Evolutionary conservation across 257 asterid genomes (phyloP), one percentile per base, ranked within the genome.

Genomic region (Ballota nigra): DNA sequence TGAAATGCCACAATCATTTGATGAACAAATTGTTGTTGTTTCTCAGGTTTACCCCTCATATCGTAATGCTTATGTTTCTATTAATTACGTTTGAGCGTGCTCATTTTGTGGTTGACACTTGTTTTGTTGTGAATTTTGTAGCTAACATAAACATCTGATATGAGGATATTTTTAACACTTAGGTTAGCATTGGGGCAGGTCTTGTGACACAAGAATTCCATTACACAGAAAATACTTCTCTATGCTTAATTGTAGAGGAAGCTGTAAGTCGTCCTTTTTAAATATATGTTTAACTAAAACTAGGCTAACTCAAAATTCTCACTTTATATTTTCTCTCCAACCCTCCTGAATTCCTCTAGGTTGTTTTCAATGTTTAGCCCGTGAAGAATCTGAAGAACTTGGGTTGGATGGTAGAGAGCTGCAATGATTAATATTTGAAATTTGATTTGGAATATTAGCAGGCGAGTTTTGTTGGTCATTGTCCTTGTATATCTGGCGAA

Each of bases 161-260:
- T n/a, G 98, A 94, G 78, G 98, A 94, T 29, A 87, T 94, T 18
- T 97, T 94, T 74, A 94, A 94, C 85, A 89, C 97, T 71, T 97
- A 91, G 98, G 98, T 93, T 69, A 22, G 86, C 66, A 58, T 63
- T 40, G 65, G 53, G 58, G 45, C 18, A 3, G 20, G 40, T 51
- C 22, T 41, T 43, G 66, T 43, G 22, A 43, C 26, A 4, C 5
- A n/a, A 31, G 61, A 59, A 10, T 38, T 56, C 9, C 9, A 23
- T 57, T 24, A 11, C n/a, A 11, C 28, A 26, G 28, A 66, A 18
- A 19, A 16, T n/a, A 0, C 71, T 45, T 15, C 9, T 63, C 13
- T 13, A 45, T 43, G 16, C 2, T 26, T 66, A 40, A 19, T 38
- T 36, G 13, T 10, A 29, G 38, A 47, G 61, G 29, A 47, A 26